phyloP scores from a whole-genome alignment of 345 rosid genomes.

The Hibiscus trionum region DNA sequence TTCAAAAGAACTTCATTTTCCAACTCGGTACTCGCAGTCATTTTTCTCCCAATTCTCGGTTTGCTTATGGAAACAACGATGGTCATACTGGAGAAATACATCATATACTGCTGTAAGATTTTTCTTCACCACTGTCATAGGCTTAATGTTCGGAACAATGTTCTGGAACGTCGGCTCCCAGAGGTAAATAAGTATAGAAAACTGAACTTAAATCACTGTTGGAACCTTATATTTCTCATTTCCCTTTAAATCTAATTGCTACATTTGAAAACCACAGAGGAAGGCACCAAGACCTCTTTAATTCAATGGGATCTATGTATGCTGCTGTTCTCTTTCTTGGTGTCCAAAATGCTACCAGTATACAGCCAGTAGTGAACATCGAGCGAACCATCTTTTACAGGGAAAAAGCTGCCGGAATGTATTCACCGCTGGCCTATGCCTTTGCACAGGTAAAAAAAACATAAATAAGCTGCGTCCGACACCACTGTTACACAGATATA shows the following conservation, averaged over 20 bases:
- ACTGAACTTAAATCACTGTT: not conserved
- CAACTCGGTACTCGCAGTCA: conserved; percentile 45
- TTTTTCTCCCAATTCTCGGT: conserved; percentile 49
- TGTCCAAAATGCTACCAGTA: conserved; percentile 41
- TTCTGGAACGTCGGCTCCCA: conserved; percentile 65
- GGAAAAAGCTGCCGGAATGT: conserved; percentile 79
- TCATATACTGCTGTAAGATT: conserved; percentile 60
- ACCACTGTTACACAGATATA: no score
- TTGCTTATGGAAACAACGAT: conserved; percentile 71
- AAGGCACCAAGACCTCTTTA: conserved; percentile 42
- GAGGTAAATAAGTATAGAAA: conserved; percentile 29
- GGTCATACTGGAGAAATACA: conserved; percentile 73
- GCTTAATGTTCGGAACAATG: conserved; percentile 59
- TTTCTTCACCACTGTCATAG: conserved; percentile 46
- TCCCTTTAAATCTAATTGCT: not conserved
- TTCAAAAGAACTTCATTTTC: conserved; percentile 48
- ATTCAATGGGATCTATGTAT: conserved; percentile 77
- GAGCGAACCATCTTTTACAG: conserved; percentile 71
- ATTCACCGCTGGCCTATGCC: conserved; percentile 69
- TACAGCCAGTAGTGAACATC: conserved; percentile 54
- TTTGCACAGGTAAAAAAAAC: conserved; percentile 37
- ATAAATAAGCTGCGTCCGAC: no score
- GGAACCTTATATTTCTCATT: not conserved
- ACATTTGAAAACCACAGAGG: conserved; percentile 17
- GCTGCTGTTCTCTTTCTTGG: conserved; percentile 68